Percentiles rank a stretch among this genome's conserved stretches.
Evolutionary conservation across 2,329 filamentous ascomycete genomes (phyloP).

Genomic region (Alternaria infectoria): DNA sequence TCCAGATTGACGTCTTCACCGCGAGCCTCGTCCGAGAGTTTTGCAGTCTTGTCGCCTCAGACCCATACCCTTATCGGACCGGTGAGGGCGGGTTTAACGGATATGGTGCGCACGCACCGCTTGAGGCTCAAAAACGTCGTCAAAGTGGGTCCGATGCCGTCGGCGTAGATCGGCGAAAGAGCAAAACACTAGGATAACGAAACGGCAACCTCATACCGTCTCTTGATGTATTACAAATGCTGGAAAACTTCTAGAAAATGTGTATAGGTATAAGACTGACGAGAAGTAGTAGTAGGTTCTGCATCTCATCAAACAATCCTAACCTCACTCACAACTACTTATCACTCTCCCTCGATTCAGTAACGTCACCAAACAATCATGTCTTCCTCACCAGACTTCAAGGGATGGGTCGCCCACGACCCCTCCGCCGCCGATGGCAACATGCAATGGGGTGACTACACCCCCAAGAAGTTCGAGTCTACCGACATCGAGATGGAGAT

Average conservation of each 20-base stretch:
- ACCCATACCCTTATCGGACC: conserved; percentile 4
- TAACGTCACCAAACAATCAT: conserved; percentile 14
- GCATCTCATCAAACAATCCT: not conserved
- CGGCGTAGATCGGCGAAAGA: conserved; percentile 34
- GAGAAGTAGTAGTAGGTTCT: not conserved
- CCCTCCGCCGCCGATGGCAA: conserved; percentile 58
- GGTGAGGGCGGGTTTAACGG: conserved; percentile 5
- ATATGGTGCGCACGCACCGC: not conserved
- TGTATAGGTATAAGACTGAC: not conserved
- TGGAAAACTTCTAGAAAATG: conserved; percentile 5
- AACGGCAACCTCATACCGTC: conserved; percentile 9
- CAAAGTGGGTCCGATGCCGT: conserved; percentile 18
- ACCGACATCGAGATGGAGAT: conserved; percentile 62
- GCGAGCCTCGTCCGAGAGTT: conserved; percentile 13
- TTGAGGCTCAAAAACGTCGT: conserved; percentile 18
- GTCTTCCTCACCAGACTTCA: conserved; percentile 51
- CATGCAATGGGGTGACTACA: conserved; percentile 59
- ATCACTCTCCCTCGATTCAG: not conserved
- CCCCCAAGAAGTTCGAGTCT: conserved; percentile 62
- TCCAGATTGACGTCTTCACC: conserved; percentile 8
- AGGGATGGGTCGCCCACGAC: conserved; percentile 64
- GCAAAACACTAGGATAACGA: conserved; percentile 22
- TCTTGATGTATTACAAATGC: conserved; percentile 30
- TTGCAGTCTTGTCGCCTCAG: conserved; percentile 7
- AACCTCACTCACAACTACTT: not conserved